Evolutionary conservation across 768 basidiomycete species (phyloP).

Genomic region (Phlebiopsis gigantea): DNA sequence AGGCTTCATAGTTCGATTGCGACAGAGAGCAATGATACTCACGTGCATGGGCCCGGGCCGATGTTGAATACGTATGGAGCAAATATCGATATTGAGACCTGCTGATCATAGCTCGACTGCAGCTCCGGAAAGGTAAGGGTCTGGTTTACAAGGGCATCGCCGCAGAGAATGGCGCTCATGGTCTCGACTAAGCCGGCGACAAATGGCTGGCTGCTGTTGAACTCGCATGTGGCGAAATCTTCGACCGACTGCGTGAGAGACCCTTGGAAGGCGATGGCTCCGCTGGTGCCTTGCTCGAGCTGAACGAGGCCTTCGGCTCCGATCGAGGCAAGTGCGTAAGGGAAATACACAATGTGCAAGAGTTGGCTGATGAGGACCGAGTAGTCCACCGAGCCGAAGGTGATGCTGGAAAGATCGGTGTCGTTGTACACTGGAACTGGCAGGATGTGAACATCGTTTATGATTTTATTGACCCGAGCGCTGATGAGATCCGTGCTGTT

Average conservation of each 20-base stretch:
- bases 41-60: not conserved
- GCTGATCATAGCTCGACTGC: not conserved
- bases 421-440: not conserved
- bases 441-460: not conserved
- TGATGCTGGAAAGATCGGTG: conserved; percentile 1
- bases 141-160: not conserved
- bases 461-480: conserved; percentile 12
- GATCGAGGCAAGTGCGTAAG: not conserved
- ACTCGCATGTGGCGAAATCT: not conserved
- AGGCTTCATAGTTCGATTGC: not conserved
- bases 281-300: conserved; percentile 2
- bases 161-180: not conserved
- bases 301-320: not conserved
- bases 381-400: conserved; percentile 7
- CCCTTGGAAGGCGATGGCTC: not conserved
- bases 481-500: conserved; percentile 14
- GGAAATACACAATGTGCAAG: conserved; percentile 2
- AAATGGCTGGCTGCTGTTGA: not conserved
- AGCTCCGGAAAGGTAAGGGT: not conserved
- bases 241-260: not conserved
- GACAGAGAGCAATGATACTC: not conserved
- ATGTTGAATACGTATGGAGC: not conserved
- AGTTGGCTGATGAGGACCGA: not conserved
- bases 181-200: not conserved
- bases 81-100: not conserved